Percentiles rank a stretch among this genome's conserved stretches.
Evolutionary conservation across 1,139 yeast genomes (phyloP).

Genomic region (Petasospora rhodanensis): DNA sequence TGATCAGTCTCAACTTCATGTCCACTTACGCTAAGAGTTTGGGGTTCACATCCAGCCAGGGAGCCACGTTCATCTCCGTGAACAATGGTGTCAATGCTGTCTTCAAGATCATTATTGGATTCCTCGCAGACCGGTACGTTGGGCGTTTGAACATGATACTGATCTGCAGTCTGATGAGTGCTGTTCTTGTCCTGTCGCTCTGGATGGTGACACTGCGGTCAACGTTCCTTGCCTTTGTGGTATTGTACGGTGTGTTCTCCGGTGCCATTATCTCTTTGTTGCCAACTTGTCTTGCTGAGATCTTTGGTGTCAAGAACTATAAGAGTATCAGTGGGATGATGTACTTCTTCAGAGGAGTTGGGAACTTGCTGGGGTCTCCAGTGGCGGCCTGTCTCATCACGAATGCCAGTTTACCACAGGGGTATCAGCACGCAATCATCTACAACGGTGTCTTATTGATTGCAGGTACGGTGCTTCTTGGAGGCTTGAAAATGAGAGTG

Average conservation of each 20-base stretch:
- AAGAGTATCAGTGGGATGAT: slow-evolving; percentile 24
- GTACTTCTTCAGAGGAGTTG: slow-evolving; percentile 33
- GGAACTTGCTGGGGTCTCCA: slow-evolving; percentile 34
- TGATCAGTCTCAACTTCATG: slow-evolving; percentile 39
- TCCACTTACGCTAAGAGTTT: slow-evolving; percentile 37
- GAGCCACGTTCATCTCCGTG: no score
- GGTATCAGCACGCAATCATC: slow-evolving; percentile 27
- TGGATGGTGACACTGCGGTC: slow-evolving; percentile 32
- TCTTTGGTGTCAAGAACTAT: slow-evolving; percentile 35
- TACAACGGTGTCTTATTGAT: slow-evolving; percentile 29
- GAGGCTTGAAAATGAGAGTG: slow-evolving; percentile 3
- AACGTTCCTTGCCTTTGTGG: slow-evolving; percentile 36
- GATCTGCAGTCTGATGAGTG: slow-evolving; percentile 33
- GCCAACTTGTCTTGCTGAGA: slow-evolving; percentile 37
- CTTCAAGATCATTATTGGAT: slow-evolving; percentile 36
- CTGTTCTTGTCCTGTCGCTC: slow-evolving; percentile 31
- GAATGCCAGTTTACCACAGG: slow-evolving; percentile 19
- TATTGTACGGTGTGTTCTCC: slow-evolving; percentile 35
- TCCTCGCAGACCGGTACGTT: slow-evolving; percentile 31
- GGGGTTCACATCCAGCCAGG: no score
- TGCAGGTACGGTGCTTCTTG: slow-evolving; percentile 24
- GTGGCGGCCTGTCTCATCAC: slow-evolving; percentile 31
- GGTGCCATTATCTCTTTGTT: slow-evolving; percentile 38
- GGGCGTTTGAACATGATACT: slow-evolving; percentile 39
- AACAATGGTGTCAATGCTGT: slow-evolving; percentile 40